These are phyloP conservation scores for Metschnikowia corniflorae DNA, from an alignment of 805 yeast genomes.

Conservation along the genomic window DNA sequence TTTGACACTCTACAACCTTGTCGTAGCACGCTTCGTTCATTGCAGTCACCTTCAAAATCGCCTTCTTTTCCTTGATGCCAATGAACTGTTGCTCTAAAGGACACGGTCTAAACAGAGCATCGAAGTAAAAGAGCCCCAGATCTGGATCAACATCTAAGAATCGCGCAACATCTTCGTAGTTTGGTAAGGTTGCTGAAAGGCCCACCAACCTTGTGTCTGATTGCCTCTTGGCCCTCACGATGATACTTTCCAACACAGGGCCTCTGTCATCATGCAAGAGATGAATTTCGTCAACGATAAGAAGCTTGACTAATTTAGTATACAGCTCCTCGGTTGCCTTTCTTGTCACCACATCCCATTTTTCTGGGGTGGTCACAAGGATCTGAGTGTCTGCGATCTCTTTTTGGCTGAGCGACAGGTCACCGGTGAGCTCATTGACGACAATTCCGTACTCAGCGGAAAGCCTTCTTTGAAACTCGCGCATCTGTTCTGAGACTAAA, in stretches of 20 bases:
- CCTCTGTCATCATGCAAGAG: slow-evolving; percentile 92
- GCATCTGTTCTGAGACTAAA: slow-evolving; percentile 88
- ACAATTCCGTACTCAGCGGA: slow-evolving; percentile 54
- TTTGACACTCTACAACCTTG: slow-evolving; percentile 53
- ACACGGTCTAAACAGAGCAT: slow-evolving; percentile 82
- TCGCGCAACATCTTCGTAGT: slow-evolving; percentile 79
- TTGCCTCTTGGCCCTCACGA: slow-evolving; percentile 57
- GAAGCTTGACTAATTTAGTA: slow-evolving; percentile 58
- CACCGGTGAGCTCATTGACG: slow-evolving; percentile 91
- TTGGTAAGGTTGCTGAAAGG: slow-evolving; percentile 89
- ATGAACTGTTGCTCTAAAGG: slow-evolving; percentile 86
- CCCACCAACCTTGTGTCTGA: slow-evolving; percentile 68
- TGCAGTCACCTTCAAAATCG: slow-evolving; percentile 72
- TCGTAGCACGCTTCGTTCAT: slow-evolving; percentile 91
- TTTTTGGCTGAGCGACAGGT: slow-evolving; percentile 67
- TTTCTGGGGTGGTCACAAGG: slow-evolving; percentile 92
- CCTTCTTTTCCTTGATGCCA: slow-evolving; percentile 81
- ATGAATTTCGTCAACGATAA: slow-evolving; percentile 91
- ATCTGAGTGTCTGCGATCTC: slow-evolving; percentile 79
- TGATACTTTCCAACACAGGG: slow-evolving; percentile 86
- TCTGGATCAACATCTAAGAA: slow-evolving; percentile 62
- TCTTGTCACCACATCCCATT: slow-evolving; percentile 95
- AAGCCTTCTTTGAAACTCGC: slow-evolving; percentile 75
- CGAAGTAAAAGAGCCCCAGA: slow-evolving; percentile 74
- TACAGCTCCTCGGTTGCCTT: slow-evolving; percentile 67